Evolutionary conservation across 2,329 filamentous ascomycete genomes (phyloP), one percentile per base, ranked within the genome.

Genomic region (Hymenoscyphus infarciens): DNA sequence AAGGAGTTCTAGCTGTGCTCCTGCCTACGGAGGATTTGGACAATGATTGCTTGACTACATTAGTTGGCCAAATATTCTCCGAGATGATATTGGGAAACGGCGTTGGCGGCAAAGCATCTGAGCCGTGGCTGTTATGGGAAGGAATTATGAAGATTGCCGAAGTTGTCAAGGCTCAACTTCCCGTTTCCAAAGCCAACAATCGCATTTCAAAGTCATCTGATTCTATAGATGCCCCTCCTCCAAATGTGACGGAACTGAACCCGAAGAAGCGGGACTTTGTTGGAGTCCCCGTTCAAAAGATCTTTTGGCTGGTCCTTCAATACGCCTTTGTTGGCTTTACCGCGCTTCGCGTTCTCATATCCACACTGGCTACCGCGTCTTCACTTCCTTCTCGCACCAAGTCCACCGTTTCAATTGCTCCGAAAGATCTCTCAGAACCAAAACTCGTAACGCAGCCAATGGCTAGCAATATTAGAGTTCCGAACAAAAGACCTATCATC

Each of bases 11-110:
- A 65, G 88, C 91, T 27, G 82, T 97, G 59, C 83, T 99, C 16
- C 82, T 99, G 22, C 95, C 95, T 10, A 95, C 92, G 16, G 94
- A 98, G 72, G 94, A 98, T 74, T 80, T 98, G 45, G 87, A 94
- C 72, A 98, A 97, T 74, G 86, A 86, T 60, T 96, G 91, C 74
- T 81, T 98, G 71, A 89, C 90, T 62, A 84, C 91, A 39, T 81
- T 99, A 65, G 89, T 97, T 66, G 87, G 87, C 61, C 92, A 97
- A 76, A 90, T 98, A 67, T 82, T 98, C 65, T 91, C 92, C 6
- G 92, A 97, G 76, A 87, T 96, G 74, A 91, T 98, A 66, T 81
- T 99, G 67, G 91, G 91, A 66, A 92, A 91, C 69, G 83, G 89
- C 63, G 81, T 97, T 70, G 87, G 87, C 70, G 90, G 88, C 71